Percentiles rank a stretch among this genome's conserved stretches.
These are phyloP conservation scores for Talaromyces stipitatus DNA, from an alignment of 495 filamentous ascomycete genomes.

Conservation along the genomic window DNA sequence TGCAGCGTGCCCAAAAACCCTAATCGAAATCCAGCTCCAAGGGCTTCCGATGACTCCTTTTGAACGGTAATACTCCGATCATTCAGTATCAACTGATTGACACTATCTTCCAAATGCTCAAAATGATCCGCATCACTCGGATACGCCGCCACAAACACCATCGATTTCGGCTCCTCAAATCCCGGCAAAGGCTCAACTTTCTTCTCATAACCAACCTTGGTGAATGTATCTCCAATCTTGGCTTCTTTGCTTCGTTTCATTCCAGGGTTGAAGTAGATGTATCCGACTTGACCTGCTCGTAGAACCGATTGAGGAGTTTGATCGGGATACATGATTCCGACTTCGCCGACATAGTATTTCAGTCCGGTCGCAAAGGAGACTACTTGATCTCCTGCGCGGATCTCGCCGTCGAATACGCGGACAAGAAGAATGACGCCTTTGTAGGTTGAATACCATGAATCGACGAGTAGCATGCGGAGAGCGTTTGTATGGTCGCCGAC, in stretches of 20 bases:
- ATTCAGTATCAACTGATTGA: conserved; percentile 88
- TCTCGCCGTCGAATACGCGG: conserved; percentile 79
- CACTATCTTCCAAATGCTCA: conserved; percentile 82
- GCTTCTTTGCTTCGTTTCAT: conserved; percentile 96
- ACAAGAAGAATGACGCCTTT: conserved; percentile 90
- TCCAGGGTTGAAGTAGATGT: conserved; percentile 93
- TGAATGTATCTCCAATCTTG: conserved; percentile 92
- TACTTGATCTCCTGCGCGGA: conserved; percentile 75
- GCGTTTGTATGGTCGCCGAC: conserved; percentile 63
- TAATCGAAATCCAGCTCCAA: conserved; percentile 88
- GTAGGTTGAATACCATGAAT: conserved; percentile 97
- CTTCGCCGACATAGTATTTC: conserved; percentile 89
- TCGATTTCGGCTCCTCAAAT: conserved; percentile 95
- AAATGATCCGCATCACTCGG: conserved; percentile 86
- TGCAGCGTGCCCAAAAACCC: conserved; percentile 95
- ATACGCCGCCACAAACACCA: conserved; percentile 98
- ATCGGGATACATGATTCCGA: conserved; percentile 93
- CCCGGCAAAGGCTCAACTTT: conserved; percentile 75
- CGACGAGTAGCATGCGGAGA: conserved; percentile 79
- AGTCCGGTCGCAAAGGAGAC: conserved; percentile 77
- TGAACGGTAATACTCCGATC: conserved; percentile 89
- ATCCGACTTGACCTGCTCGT: conserved; percentile 89
- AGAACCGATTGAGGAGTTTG: conserved; percentile 73
- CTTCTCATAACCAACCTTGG: conserved; percentile 71
- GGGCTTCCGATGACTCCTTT: conserved; percentile 87